A percentile compares a stretch with the other conserved stretches of the same genome.
These are phyloP conservation scores for Chaetomium cochliodes DNA, from an alignment of 495 filamentous ascomycete genomes.

Conservation along the genomic window DNA sequence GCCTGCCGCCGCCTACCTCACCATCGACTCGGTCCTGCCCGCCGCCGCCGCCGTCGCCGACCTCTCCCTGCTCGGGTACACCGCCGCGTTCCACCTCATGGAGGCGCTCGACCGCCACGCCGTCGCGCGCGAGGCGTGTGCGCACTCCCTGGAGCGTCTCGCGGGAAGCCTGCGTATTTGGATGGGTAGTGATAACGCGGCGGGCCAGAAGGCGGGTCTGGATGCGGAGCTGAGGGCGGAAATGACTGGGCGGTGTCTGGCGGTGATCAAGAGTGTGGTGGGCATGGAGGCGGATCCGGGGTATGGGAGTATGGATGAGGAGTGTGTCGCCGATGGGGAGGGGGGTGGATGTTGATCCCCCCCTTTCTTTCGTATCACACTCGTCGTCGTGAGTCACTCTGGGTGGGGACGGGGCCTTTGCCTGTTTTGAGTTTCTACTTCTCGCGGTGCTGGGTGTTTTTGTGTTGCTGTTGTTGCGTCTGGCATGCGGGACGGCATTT, in stretches of 20 bases:
- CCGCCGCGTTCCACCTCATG: conserved; percentile 71
- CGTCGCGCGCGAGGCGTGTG: conserved; percentile 47
- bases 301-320: conserved; percentile 51
- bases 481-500: not conserved
- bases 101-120: conserved; percentile 56
- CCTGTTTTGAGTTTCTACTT: not conserved
- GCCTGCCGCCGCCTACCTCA: conserved; percentile 40
- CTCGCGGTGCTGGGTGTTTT: not conserved
- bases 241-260: conserved; percentile 51
- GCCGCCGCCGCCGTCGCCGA: conserved; percentile 41
- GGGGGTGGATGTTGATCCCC: not conserved
- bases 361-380: too few species aligned
- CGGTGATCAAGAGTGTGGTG: conserved; percentile 49
- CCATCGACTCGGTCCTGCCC: conserved; percentile 50
- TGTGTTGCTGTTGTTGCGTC: not conserved
- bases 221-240: conserved; percentile 44
- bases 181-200: conserved; percentile 43
- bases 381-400: not conserved
- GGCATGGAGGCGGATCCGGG: conserved; percentile 56
- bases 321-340: conserved; percentile 18
- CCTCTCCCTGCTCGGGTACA: conserved; percentile 72
- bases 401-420: not conserved
- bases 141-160: conserved; percentile 50
- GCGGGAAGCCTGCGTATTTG: conserved; percentile 56
- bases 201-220: conserved; percentile 37